Conservation (phyloP, 2,329 filamentous ascomycete species). For the Incumbomyces lentus region DNA sequence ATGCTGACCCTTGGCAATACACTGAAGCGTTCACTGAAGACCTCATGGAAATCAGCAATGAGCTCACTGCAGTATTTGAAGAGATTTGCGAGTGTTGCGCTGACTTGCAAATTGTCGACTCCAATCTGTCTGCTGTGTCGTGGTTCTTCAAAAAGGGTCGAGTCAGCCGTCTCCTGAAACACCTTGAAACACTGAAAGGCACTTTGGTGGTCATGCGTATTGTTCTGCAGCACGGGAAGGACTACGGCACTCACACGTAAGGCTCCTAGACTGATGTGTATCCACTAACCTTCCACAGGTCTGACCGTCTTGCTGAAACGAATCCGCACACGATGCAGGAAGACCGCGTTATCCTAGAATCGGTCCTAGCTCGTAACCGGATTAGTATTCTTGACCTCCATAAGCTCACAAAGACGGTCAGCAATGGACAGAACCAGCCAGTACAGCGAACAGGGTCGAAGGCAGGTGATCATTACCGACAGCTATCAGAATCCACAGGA, state of each 20-base stretch:
- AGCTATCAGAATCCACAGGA: constrained; percentile 16
- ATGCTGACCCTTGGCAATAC: constrained; percentile 13
- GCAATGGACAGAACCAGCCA: constrained; percentile 7
- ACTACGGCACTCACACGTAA: constrained; percentile 19
- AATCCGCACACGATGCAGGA: constrained; percentile 17
- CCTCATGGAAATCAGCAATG: constrained; percentile 15
- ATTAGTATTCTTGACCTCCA: constrained; percentile 16
- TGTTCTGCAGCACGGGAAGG: constrained; percentile 20
- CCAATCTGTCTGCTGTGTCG: constrained; percentile 9
- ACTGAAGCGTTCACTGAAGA: constrained; percentile 19
- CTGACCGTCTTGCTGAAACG: constrained; percentile 14
- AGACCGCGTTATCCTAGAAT: constrained; percentile 19
- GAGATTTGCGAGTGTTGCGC: constrained; percentile 19
- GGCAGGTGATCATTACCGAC: constrained; percentile 16
- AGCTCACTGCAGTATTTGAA: constrained; percentile 18
- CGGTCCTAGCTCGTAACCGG: constrained; percentile 17
- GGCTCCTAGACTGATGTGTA: neutral
- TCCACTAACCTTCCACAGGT: neutral
- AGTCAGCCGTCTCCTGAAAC: constrained; percentile 18
- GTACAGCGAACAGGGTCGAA: constrained; percentile 5
- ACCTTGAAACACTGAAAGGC: constrained; percentile 19
- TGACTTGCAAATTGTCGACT: constrained; percentile 18
- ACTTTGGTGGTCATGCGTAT: constrained; percentile 21
- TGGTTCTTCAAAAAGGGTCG: constrained; percentile 19
- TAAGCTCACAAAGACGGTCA: constrained; percentile 9